Conservation (phyloP, 768 basidiomycete species). For the Mycena olivaceomarginata region DNA sequence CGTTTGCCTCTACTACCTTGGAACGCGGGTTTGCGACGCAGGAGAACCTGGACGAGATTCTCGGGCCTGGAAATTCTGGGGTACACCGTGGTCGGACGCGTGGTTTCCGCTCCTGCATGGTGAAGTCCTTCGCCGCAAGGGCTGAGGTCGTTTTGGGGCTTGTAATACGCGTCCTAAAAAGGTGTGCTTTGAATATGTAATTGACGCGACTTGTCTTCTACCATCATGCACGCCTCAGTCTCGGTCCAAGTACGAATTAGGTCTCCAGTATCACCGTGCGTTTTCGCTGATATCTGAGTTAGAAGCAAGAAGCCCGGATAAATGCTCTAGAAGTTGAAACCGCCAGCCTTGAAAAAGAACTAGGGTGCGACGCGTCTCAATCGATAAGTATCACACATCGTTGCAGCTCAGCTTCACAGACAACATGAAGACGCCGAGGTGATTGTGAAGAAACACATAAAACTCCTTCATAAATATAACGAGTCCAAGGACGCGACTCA, state of each 20-base stretch:
- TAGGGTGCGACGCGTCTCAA: conserved; percentile 63
- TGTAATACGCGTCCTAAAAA: neutral
- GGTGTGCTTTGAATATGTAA: conserved; percentile 23
- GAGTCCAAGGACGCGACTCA: conserved; percentile 91
- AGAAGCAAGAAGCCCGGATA: conserved; percentile 73
- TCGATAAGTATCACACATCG: neutral
- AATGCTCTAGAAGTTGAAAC: conserved; percentile 70
- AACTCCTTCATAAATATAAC: conserved; percentile 84
- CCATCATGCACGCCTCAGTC: conserved; percentile 45
- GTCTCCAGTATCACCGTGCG: neutral
- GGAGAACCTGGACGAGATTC: conserved; percentile 35
- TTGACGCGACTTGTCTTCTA: conserved; percentile 9
- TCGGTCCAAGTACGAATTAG: conserved; percentile 37
- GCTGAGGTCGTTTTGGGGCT: neutral
- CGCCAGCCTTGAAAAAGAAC: conserved; percentile 63
- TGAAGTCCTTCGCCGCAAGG: conserved; percentile 52
- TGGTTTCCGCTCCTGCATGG: conserved; percentile 58
- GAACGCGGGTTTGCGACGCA: conserved; percentile 47
- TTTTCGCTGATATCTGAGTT: conserved; percentile 31
- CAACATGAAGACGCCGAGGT: conserved; percentile 69
- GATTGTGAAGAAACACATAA: conserved; percentile 82
- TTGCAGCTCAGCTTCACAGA: no score
- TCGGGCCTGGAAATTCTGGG: conserved; percentile 50
- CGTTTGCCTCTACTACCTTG: conserved; percentile 55
- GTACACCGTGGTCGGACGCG: conserved; percentile 52